phyloP scores from a whole-genome alignment of 192 early-diverging fungal species.

The Diversispora epigaea region DNA sequence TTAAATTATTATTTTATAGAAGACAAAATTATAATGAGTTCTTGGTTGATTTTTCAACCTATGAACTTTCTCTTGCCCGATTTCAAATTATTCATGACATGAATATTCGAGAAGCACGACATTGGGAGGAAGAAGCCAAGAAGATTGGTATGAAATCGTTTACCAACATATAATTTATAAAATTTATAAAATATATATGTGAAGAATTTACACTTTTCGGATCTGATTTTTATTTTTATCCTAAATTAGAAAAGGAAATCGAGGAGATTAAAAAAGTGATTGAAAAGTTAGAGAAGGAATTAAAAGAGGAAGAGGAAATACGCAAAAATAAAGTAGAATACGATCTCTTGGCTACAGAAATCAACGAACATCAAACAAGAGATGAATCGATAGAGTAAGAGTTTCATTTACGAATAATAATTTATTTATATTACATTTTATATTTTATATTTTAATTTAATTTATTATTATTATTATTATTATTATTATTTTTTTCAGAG shows the following conservation, averaged over 20 bases:
- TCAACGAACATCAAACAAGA: conserved; percentile 3
- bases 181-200: neutral
- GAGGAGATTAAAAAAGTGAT: conserved; percentile 3
- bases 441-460: neutral
- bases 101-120: conserved; percentile 9
- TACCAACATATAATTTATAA: too few species aligned
- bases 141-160: conserved; percentile 7
- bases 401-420: neutral
- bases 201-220: neutral
- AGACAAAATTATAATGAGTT: conserved; percentile 16
- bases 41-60: conserved; percentile 10
- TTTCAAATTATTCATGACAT: conserved; percentile 27
- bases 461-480: neutral
- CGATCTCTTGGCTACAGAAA: conserved; percentile 14
- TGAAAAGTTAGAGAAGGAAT: conserved; percentile 5
- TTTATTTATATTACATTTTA: neutral
- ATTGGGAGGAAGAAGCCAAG: conserved; percentile 16
- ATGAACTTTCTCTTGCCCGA: conserved; percentile 6
- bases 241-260: neutral
- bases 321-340: conserved; percentile 15
- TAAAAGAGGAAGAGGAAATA: conserved; percentile 13
- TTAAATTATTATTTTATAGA: neutral
- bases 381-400: conserved; percentile 10
- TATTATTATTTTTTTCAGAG: neutral
- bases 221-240: neutral